These are phyloP conservation scores for Suhomyces prunicola DNA, from an alignment of 805 yeast species.

Conservation along the genomic window DNA sequence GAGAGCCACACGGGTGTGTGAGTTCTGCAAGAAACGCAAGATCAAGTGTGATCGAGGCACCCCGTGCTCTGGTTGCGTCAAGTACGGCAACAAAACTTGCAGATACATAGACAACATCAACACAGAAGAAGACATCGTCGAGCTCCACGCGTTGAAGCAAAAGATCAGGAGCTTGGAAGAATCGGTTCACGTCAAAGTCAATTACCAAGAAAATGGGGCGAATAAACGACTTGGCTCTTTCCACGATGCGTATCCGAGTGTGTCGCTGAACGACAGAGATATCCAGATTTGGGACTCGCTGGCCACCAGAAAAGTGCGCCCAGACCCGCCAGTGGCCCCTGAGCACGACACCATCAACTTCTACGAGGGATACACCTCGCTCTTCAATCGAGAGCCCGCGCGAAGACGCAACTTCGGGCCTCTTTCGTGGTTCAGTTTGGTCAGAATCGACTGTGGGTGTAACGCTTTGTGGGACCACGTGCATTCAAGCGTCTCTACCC, in stretches of 20 bases:
- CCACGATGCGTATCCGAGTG: background rate
- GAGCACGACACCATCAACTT: constrained; percentile 33
- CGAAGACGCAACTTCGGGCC: constrained; percentile 51
- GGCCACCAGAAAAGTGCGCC: background rate
- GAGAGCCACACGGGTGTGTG: constrained; percentile 48
- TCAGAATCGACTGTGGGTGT: constrained; percentile 25
- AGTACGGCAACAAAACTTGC: constrained; percentile 22
- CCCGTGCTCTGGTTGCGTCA: constrained; percentile 42
- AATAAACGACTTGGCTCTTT: background rate
- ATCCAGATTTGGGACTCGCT: background rate
- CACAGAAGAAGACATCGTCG: constrained; percentile 4
- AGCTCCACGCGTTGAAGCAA: constrained; percentile 17
- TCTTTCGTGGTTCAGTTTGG: constrained; percentile 45
- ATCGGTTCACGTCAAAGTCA: constrained; percentile 7
- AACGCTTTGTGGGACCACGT: constrained; percentile 17
- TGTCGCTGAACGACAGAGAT: background rate
- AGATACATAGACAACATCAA: background rate
- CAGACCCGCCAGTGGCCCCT: constrained; percentile 10
- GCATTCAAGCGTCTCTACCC: background rate
- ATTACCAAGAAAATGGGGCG: background rate
- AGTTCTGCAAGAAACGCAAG: constrained; percentile 46
- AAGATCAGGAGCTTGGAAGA: constrained; percentile 18
- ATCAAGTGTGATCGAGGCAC: constrained; percentile 49
- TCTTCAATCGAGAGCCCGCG: constrained; percentile 34
- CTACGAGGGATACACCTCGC: constrained; percentile 38